phyloP scores from a whole-genome alignment of 2,329 filamentous ascomycete species.

The Macrophomina phaseolina region DNA sequence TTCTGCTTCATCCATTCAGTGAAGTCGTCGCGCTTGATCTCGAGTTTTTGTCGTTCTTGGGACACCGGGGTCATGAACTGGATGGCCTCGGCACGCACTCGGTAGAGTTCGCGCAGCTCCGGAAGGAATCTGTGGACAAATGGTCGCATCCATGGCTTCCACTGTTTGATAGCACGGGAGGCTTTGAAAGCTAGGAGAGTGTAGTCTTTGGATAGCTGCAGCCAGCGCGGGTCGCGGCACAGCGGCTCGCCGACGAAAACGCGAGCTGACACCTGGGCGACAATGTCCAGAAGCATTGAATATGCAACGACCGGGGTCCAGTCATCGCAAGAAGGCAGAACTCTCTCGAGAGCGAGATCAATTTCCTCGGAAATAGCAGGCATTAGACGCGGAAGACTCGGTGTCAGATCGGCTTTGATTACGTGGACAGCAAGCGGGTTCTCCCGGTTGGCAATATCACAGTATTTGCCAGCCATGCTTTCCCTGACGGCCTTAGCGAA shows the following conservation, averaged over 20 bases:
- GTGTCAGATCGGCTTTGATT: conserved; percentile 43
- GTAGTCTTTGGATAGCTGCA: conserved; percentile 56
- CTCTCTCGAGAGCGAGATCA: conserved; percentile 36
- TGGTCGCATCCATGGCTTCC: conserved; percentile 26
- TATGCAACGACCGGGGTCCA: conserved; percentile 48
- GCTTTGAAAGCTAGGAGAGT: conserved; percentile 36
- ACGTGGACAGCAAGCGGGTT: conserved; percentile 30
- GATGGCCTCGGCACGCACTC: conserved; percentile 25
- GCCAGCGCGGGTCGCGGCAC: conserved; percentile 52
- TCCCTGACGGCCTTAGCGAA: conserved; percentile 37
- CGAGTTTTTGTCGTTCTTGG: conserved; percentile 11
- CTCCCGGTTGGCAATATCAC: background rate
- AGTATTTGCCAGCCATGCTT: conserved; percentile 31
- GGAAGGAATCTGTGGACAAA: conserved; percentile 17
- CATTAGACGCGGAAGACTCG: conserved; percentile 41
- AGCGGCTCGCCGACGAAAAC: conserved; percentile 57
- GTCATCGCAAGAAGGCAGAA: conserved; percentile 40
- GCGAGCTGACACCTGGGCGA: conserved; percentile 55
- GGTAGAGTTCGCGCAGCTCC: conserved; percentile 26
- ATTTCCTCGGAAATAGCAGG: conserved; percentile 39
- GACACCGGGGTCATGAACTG: conserved; percentile 28
- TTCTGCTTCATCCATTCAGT: conserved; percentile 23
- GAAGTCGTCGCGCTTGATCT: conserved; percentile 9
- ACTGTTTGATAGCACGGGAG: conserved; percentile 23
- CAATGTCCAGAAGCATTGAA: conserved; percentile 52